A percentile compares a stretch with the other conserved stretches of the same genome.
These are phyloP conservation scores for Scheffersomyces coipomensis DNA, from an alignment of 805 yeast genomes.

Conservation along the genomic window DNA sequence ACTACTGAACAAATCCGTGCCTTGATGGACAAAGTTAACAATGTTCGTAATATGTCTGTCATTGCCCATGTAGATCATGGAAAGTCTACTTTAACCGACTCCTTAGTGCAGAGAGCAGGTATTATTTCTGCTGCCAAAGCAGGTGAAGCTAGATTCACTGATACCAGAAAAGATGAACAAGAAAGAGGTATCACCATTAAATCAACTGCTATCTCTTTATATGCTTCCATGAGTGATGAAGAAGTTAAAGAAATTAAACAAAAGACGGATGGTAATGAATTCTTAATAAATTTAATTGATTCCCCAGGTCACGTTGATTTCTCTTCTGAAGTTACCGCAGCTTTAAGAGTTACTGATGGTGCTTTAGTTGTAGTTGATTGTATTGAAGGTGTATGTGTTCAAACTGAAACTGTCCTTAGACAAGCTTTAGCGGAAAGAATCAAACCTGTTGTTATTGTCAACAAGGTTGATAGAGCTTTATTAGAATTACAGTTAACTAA, in stretches of 20 bases:
- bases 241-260: constrained; percentile 89
- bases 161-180: constrained; percentile 99
- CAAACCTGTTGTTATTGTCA: constrained; percentile 96
- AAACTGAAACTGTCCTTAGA: constrained; percentile 99
- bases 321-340: constrained; percentile 99
- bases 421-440: constrained; percentile 99
- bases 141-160: constrained; percentile 99
- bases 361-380: constrained; percentile 99
- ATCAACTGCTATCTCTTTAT: constrained; percentile 97
- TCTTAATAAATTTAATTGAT: constrained; percentile 97
- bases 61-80: constrained; percentile 99
- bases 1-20: constrained; percentile 87
- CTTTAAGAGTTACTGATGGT: constrained; percentile 99
- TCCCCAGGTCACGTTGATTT: constrained; percentile 99
- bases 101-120: constrained; percentile 99
- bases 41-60: constrained; percentile 99
- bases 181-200: constrained; percentile 99
- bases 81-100: constrained; percentile 98
- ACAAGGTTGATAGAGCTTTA: constrained; percentile 99
- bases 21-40: constrained; percentile 99
- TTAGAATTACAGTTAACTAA: constrained; percentile 98
- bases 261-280: constrained; percentile 88
- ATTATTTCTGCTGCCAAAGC: constrained; percentile 99
- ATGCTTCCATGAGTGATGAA: constrained; percentile 81
- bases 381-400: constrained; percentile 99